These are phyloP conservation scores for Fraxinus quadrangulata DNA, from an alignment of 257 asterid species.

Conservation along the genomic window DNA sequence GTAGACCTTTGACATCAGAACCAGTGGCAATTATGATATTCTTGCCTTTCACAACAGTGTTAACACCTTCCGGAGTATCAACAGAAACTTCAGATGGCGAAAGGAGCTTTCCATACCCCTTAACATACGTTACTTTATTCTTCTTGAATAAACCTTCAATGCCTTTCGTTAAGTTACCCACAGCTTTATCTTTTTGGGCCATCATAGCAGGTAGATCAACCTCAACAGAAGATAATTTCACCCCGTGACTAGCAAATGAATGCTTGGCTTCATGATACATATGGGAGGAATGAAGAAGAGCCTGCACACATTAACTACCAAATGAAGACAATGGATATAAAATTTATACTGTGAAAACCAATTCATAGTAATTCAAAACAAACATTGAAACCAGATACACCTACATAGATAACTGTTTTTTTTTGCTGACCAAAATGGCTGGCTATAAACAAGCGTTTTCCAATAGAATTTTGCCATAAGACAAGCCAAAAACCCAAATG, in stretches of 20 bases:
- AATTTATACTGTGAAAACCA: not conserved
- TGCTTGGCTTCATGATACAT: conserved; percentile 96
- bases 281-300: conserved; percentile 96
- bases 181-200: conserved; percentile 97
- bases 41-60: conserved; percentile 64
- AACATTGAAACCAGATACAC: conserved; percentile 18
- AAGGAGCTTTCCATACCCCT: conserved; percentile 91
- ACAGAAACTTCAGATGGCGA: conserved; percentile 92
- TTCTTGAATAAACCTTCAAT: conserved; percentile 97
- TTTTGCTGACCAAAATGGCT: not conserved
- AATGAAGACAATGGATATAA: conserved; percentile 15
- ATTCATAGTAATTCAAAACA: not conserved
- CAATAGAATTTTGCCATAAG: not conserved
- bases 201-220: conserved; percentile 92
- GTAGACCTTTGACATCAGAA: conserved; percentile 66
- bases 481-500: not conserved
- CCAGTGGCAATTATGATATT: conserved; percentile 75
- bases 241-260: conserved; percentile 88
- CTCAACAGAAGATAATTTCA: conserved; percentile 80
- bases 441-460: not conserved
- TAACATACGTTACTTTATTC: conserved; percentile 91
- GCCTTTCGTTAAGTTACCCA: conserved; percentile 82
- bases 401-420: not conserved
- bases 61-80: conserved; percentile 64
- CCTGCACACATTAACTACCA: conserved; percentile 48